These are phyloP conservation scores for Limonium bicolor DNA, from an alignment of 148 eudicot genomes.

Conservation along the genomic window DNA sequence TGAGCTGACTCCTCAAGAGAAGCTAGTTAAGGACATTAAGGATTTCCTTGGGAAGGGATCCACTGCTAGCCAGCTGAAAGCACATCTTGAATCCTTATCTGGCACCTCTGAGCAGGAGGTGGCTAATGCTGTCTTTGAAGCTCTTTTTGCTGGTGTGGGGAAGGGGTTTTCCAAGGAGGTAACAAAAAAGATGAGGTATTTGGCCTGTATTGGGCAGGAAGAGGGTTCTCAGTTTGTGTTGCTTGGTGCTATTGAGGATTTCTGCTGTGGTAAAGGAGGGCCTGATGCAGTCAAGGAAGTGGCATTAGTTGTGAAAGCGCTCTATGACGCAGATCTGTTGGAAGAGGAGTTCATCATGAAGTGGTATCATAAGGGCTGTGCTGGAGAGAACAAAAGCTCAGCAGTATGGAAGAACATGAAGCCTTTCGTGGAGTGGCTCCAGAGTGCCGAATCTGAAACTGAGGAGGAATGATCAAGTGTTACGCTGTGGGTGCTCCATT, in stretches of 20 bases:
- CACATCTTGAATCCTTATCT: slow-evolving; percentile 25
- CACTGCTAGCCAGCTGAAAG: slow-evolving; percentile 32
- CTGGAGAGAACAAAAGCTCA: slow-evolving; percentile 27
- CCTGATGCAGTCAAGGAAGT: slow-evolving; percentile 58
- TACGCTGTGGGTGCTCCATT: no score
- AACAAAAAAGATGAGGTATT: slow-evolving; percentile 33
- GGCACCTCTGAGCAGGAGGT: slow-evolving; percentile 37
- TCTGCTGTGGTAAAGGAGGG: slow-evolving; percentile 36
- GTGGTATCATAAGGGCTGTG: slow-evolving; percentile 49
- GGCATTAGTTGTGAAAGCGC: slow-evolving; percentile 44
- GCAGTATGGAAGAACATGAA: slow-evolving; percentile 56
- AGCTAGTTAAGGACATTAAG: slow-evolving; percentile 29
- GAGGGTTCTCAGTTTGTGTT: slow-evolving; percentile 36
- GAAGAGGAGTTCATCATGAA: slow-evolving; percentile 48
- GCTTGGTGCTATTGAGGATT: slow-evolving; percentile 39
- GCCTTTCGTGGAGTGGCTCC: slow-evolving; percentile 87
- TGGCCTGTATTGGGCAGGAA: slow-evolving; percentile 26
- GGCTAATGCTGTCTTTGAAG: slow-evolving; percentile 36
- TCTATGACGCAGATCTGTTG: slow-evolving; percentile 54
- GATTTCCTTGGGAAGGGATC: slow-evolving; percentile 24
- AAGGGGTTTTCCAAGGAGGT: slow-evolving; percentile 50
- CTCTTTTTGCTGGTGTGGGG: slow-evolving; percentile 32
- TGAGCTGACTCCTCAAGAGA: slow-evolving; percentile 9
- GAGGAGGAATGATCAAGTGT: slow-evolving; percentile 56
- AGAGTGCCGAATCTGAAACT: slow-evolving; percentile 68